phyloP scores from a whole-genome alignment of 1,139 yeast genomes.

The Debaryomyces coudertii region DNA sequence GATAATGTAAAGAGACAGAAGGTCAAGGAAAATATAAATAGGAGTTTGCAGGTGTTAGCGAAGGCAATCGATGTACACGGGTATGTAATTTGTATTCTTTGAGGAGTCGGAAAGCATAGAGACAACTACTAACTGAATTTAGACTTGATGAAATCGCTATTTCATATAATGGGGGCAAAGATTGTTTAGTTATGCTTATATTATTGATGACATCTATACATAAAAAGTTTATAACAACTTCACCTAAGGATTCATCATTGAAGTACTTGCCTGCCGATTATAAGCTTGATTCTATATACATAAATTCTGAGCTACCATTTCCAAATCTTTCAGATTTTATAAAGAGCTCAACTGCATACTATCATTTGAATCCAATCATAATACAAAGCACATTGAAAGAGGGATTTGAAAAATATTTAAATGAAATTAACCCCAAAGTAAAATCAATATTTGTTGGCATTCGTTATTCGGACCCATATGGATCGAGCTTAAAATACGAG shows the following conservation, averaged over 20 bases:
- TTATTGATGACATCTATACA: constrained; percentile 64
- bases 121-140: constrained; percentile 21
- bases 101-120: background rate
- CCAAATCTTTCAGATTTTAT: constrained; percentile 57
- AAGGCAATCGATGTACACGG: constrained; percentile 36
- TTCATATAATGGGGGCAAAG: constrained; percentile 90
- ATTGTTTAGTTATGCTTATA: constrained; percentile 80
- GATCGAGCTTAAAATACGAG: constrained; percentile 52
- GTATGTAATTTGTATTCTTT: constrained; percentile 24
- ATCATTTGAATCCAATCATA: constrained; percentile 48
- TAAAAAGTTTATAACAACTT: constrained; percentile 23
- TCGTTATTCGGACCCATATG: constrained; percentile 79
- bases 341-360: constrained; percentile 39
- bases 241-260: constrained; percentile 2
- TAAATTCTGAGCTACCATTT: constrained; percentile 71
- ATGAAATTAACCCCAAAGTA: constrained; percentile 43
- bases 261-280: constrained; percentile 32
- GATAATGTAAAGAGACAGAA: constrained; percentile 25
- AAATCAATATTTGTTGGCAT: constrained; percentile 80
- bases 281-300: constrained; percentile 62
- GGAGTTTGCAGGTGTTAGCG: constrained; percentile 36
- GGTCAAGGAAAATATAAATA: constrained; percentile 35
- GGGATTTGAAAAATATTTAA: constrained; percentile 66
- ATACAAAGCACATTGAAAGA: constrained; percentile 56
- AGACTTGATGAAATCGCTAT: constrained; percentile 63